Evolutionary conservation across 2,329 filamentous ascomycete species (phyloP), one percentile per base, ranked within the genome.

Genomic region (Tolypocladium tropicale): DNA sequence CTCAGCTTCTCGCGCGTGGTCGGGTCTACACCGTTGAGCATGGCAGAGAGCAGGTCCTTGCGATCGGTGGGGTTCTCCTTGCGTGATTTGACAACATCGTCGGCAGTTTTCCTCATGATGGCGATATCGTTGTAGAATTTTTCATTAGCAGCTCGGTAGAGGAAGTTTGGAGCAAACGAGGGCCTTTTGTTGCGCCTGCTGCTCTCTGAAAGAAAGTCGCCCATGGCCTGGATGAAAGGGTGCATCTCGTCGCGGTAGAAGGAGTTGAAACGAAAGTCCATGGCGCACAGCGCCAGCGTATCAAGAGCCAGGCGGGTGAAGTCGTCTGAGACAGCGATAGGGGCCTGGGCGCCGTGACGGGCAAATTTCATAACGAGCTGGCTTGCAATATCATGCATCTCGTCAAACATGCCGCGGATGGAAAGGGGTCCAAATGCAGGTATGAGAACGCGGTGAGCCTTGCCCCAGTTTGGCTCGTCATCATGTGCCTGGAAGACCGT

Each of bases 241-340:
- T 91, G 88, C 67, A 86, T 72, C 10, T 82, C 75, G 16, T 88
- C 80, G 32, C 77, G 76, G 65, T 90, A 91, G 69, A 85, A 90
- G 1, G 81, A 85, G 70, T 90, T 90, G 76, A 90, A 90, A 21
- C 87, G 82, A 57, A 78, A 86, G 39, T 81, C 80, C 82, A 89
- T 86, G n/a, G 82, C 75, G 67, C 85, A 87, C 3, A 91, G 76
- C 1, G 84, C 85, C 10, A 91, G 77, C 0, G 86, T 87, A 65
- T 91, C 88, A 2, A 91, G 77, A 0, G 87, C 83, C 34, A 90
- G 72, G n/a, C 86, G 79, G 2, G 86, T 89, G 59, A 89, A 88
- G 67, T 89, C 85, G 21, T 86, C 83, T 0, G 81, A 78, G 0
- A 81, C 80, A 49, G 76, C 72, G 57, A 91, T 86, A 11, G 78